phyloP scores from a whole-genome alignment of 2,329 filamentous ascomycete genomes.

The Colletotrichum sp. region DNA sequence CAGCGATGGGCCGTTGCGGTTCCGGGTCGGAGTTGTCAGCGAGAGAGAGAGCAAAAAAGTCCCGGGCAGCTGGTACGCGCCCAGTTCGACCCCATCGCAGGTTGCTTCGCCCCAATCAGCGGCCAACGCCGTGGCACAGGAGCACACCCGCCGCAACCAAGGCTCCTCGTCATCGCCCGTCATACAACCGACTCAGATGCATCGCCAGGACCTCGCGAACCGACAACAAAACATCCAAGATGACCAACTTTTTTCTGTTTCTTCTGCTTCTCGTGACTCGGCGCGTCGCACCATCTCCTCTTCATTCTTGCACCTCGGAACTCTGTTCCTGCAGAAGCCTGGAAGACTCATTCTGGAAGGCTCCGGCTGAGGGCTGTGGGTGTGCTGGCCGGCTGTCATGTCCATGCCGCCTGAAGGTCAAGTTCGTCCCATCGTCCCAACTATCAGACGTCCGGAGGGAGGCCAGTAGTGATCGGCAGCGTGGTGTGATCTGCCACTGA shows the following conservation, averaged over 20 bases:
- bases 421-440: background rate
- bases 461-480: background rate
- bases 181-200: background rate
- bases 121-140: background rate
- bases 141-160: background rate
- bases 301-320: background rate
- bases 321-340: background rate
- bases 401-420: background rate
- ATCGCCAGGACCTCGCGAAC: background rate
- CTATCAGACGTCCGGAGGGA: background rate
- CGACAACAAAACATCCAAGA: background rate
- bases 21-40: background rate
- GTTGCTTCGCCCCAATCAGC: background rate
- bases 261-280: background rate
- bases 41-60: background rate
- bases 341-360: background rate
- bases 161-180: background rate
- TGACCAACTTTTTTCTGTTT: background rate
- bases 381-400: background rate
- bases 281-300: background rate
- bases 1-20: background rate
- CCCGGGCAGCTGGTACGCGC: background rate
- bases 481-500: background rate
- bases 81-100: background rate
- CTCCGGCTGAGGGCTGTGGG: background rate